These are phyloP conservation scores for Cordyceps fumosorosea DNA, from an alignment of 2,329 filamentous ascomycete species.

Conservation along the genomic window DNA sequence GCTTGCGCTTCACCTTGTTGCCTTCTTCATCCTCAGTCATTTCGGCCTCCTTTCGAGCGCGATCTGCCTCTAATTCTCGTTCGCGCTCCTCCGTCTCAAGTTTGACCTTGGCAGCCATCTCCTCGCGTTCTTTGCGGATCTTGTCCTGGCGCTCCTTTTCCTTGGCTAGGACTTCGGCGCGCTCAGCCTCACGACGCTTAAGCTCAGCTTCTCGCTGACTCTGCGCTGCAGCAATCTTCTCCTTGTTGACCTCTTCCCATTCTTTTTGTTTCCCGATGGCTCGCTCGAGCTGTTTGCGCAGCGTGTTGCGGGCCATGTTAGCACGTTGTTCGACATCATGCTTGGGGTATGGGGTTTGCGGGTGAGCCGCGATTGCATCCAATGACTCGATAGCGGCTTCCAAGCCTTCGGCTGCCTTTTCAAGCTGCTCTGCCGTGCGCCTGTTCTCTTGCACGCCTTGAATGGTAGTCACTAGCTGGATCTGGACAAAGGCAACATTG, in stretches of 20 bases:
- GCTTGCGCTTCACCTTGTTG: constrained; percentile 73
- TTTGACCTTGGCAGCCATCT: constrained; percentile 70
- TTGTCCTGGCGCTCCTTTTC: constrained; percentile 71
- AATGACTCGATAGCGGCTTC: constrained; percentile 75
- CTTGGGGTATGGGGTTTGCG: constrained; percentile 77
- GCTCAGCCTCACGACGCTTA: constrained; percentile 69
- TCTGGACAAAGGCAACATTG: constrained; percentile 96
- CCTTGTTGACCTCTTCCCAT: constrained; percentile 88
- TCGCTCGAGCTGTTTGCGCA: constrained; percentile 84
- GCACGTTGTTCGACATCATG: constrained; percentile 89
- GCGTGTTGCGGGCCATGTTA: constrained; percentile 94
- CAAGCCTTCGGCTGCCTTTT: constrained; percentile 71
- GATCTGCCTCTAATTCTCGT: constrained; percentile 49
- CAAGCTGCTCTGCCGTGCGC: constrained; percentile 71
- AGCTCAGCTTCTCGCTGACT: constrained; percentile 76
- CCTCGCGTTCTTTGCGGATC: constrained; percentile 78
- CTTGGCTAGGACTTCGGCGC: constrained; percentile 58
- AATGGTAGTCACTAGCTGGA: constrained; percentile 80
- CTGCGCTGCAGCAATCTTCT: constrained; percentile 75
- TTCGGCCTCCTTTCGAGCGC: constrained; percentile 58
- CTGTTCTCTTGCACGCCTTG: constrained; percentile 68
- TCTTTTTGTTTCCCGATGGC: constrained; percentile 78
- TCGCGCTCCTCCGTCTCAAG: constrained; percentile 66
- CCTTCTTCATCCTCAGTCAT: constrained; percentile 76
- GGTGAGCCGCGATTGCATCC: constrained; percentile 56